Base-by-base conservation (phyloP, 2,329 filamentous ascomycete genomes). In the Fusarium bactridioides region DNA sequence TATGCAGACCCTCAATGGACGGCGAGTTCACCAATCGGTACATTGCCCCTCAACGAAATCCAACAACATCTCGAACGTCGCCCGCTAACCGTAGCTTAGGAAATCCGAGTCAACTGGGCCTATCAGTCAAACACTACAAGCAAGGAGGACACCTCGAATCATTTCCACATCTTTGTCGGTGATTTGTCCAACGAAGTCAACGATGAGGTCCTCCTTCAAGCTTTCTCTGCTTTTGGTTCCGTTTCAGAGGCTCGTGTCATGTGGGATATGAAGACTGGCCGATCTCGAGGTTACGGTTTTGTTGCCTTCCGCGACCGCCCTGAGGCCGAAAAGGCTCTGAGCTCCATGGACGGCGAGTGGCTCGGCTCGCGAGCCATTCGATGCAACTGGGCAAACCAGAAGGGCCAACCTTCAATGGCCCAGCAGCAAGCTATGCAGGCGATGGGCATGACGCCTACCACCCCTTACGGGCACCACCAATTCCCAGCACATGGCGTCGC, bases 231-330 rank as follows among this genome's bases (percentile, higher is more conserved):
- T 48, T 99, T 98, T 82, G 96, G 96, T 44, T 94, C 91, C 18
- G 95, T 99, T 54, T 99, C 96, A 6, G 96, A 99, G 83, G 96
- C 96, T 67, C 94, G 96, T 78, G 96, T 99, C 73, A 99, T 99
- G 96, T 99, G 96, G 96, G 96, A 99, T 82, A 99, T 99, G 96
- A 99, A 99, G 89, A 99, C 96, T 40, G 96, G 96, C 75, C 92
- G 96, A 73, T 98, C 96, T 75, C 93, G 96, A 80, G 96, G 96
- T 68, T 99, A 99, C 80, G 96, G 96, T 18, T 99, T 99, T 80
- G 95, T 98, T 76, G 96, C 96, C 55, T 99, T 97, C 89, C 93
- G 95, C 71, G 96, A 99, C 72, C 94, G 95, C 72, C 86, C 89
- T 40, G 96, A 99, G 79, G 96, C 96, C 33, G 96, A 99, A 82